Evolutionary conservation across 2,329 filamentous ascomycete species (phyloP).

Genomic region (Teratosphaeria destructans): DNA sequence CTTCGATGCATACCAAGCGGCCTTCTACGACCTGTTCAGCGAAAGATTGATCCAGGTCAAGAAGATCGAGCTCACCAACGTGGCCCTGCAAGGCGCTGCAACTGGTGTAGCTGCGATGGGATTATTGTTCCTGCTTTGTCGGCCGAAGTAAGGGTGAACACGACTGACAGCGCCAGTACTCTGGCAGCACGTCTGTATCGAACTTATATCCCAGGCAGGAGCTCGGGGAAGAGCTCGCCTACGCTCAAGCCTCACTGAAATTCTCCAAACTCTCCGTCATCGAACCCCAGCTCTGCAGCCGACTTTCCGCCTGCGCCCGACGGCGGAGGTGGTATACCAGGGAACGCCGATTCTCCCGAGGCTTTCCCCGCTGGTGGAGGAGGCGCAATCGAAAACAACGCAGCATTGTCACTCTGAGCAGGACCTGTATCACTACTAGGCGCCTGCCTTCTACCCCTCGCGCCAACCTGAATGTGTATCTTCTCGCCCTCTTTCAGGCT

Average conservation of each 20-base stretch:
- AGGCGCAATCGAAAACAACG: slow-evolving; percentile 64
- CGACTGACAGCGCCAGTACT: too few species aligned
- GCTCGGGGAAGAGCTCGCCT: neutral
- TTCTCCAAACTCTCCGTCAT: slow-evolving; percentile 81
- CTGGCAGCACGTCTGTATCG: too few species aligned
- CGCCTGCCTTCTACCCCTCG: slow-evolving; percentile 35
- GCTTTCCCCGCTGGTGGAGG: slow-evolving; percentile 47
- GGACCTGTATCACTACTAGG: slow-evolving; percentile 29
- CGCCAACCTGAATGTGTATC: slow-evolving; percentile 68
- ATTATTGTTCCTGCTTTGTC: slow-evolving; percentile 24
- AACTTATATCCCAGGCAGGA: too few species aligned
- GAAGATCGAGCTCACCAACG: slow-evolving; percentile 36
- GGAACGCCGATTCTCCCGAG: slow-evolving; percentile 3
- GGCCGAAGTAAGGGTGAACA: slow-evolving; percentile 14
- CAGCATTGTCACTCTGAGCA: slow-evolving; percentile 31
- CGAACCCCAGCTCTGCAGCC: slow-evolving; percentile 62
- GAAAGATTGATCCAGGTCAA: slow-evolving; percentile 35
- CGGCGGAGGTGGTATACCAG: slow-evolving; percentile 39
- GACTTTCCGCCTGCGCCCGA: slow-evolving; percentile 40
- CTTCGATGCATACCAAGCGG: slow-evolving; percentile 9
- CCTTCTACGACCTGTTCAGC: slow-evolving; percentile 29
- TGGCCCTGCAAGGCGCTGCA: slow-evolving; percentile 34
- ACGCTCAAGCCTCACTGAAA: slow-evolving; percentile 36
- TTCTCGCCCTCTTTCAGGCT: slow-evolving; percentile 84
- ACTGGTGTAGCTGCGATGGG: slow-evolving; percentile 29